Base-by-base conservation (phyloP, 345 rosid genomes). In the Euphorbia pulcherrima region DNA sequence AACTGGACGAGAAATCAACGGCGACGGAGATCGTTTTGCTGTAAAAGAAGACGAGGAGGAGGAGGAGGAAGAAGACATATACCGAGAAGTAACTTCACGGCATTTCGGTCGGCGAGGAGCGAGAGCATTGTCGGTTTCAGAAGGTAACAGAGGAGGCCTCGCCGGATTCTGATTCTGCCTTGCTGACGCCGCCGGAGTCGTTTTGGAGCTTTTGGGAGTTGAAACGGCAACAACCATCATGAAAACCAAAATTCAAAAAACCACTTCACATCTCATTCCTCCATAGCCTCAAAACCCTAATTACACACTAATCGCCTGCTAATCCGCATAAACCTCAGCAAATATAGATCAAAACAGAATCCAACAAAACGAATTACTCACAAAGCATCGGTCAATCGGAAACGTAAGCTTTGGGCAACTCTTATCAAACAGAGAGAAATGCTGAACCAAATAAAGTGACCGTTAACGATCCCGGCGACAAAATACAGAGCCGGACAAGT, bases 11-110 rank as follows among this genome's bases (percentile, higher is more conserved):
- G 90, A 74, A 75, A 90, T 77, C 33, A 62, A 75, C 48, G 96
- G 96, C 35, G 96, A 89, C 2, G 85, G 75, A 44, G 79, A 85
- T 68, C 97, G 79, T 74, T 79, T 87, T 6, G 78, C 62, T 8
- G 84, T 41, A 1, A 83, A 74, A 56, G 77, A 68, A 17, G 83
- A 75, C 0, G 79, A 75, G 0, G 83, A 75, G 0, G 88, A 75
- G 0, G 79, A 75, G 0, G 83, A 75, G 0, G 88, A 71, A 4
- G 87, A 68, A 0, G 79, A 76, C 74, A 89, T 70, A 75, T 90
- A 90, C 3, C 98, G 96, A 67, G 96, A 93, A 14, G 84, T 77
- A 77, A 93, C 92, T 41, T 86, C 92, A 14, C 94, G 85, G 6
- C 87, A 65, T 75, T 84, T 87, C 0, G 85, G 83, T 1, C 92